A percentile compares a stretch with the other conserved stretches of the same genome.
These are phyloP conservation scores for Tympanopsis confertula DNA, from an alignment of 2,329 filamentous ascomycete species.

Conservation along the genomic window DNA sequence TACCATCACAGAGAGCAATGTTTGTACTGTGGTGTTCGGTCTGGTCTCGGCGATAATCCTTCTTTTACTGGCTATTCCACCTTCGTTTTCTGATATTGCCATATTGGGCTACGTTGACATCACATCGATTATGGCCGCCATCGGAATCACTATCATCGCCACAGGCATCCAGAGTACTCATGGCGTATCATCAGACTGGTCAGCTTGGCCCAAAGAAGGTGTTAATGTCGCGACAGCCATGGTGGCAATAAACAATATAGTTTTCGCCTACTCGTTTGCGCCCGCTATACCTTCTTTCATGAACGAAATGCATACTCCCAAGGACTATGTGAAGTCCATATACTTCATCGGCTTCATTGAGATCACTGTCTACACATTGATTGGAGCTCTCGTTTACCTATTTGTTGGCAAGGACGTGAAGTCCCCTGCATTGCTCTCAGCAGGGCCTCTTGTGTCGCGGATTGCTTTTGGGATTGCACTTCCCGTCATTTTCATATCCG, in stretches of 20 bases:
- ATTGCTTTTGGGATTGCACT: slow-evolving; percentile 48
- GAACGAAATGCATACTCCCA: slow-evolving; percentile 19
- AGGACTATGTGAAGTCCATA: slow-evolving; percentile 19
- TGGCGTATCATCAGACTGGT: slow-evolving; percentile 7
- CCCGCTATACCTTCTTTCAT: slow-evolving; percentile 14
- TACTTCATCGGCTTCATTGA: slow-evolving; percentile 37
- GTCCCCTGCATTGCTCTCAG: slow-evolving; percentile 46
- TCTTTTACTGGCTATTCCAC: slow-evolving; percentile 36
- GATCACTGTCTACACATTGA: slow-evolving; percentile 42
- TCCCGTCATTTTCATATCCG: slow-evolving; percentile 50
- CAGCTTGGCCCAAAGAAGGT: slow-evolving; percentile 12
- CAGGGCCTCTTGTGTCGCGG: slow-evolving; percentile 35
- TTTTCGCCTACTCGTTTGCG: slow-evolving; percentile 38
- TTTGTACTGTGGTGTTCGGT: slow-evolving; percentile 43
- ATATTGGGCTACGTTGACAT: slow-evolving; percentile 44
- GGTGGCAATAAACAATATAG: slow-evolving; percentile 41
- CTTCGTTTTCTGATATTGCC: slow-evolving; percentile 43
- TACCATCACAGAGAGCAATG: slow-evolving; percentile 36
- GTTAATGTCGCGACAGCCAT: slow-evolving; percentile 31
- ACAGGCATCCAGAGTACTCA: slow-evolving; percentile 25
- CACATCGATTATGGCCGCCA: slow-evolving; percentile 38
- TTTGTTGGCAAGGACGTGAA: slow-evolving; percentile 41
- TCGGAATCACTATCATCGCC: slow-evolving; percentile 43
- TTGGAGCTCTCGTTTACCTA: slow-evolving; percentile 46
- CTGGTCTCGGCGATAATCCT: slow-evolving; percentile 36